A percentile compares a stretch with the other conserved stretches of the same genome.
These are phyloP conservation scores for Postia placenta DNA, from an alignment of 768 basidiomycete genomes.

Conservation along the genomic window DNA sequence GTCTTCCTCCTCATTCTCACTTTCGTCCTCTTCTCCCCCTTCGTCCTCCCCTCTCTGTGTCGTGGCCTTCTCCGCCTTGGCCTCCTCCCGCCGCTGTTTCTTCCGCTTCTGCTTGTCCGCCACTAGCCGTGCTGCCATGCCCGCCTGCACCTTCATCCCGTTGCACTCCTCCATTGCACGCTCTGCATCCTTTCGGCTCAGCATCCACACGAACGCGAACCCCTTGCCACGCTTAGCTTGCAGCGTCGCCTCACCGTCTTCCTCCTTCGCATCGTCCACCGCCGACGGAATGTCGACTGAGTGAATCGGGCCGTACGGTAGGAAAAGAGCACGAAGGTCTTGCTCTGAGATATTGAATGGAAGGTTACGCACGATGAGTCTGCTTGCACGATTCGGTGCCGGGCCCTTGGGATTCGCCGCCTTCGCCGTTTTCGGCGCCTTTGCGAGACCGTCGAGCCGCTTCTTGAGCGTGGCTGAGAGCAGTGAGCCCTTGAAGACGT, in stretches of 20 bases:
- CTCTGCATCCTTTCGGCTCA: slow-evolving; percentile 81
- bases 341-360: slow-evolving; percentile 79
- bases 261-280: slow-evolving; percentile 21
- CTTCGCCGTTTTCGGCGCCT: slow-evolving; percentile 29
- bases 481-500: slow-evolving; percentile 84
- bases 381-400: slow-evolving; percentile 63
- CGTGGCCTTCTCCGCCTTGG: slow-evolving; percentile 33
- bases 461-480: slow-evolving; percentile 89
- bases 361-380: slow-evolving; percentile 89
- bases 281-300: slow-evolving; percentile 71
- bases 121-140: slow-evolving; percentile 49
- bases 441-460: slow-evolving; percentile 62
- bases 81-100: slow-evolving; percentile 49
- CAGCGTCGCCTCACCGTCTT: slow-evolving; percentile 24
- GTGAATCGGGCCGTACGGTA: slow-evolving; percentile 82
- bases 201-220: slow-evolving; percentile 95
- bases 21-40: slow-evolving; percentile 20
- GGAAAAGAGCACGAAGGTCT: slow-evolving; percentile 80
- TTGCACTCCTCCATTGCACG: slow-evolving; percentile 75
- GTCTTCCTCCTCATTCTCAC: slow-evolving; percentile 28
- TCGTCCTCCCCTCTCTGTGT: slow-evolving; percentile 21
- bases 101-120: slow-evolving; percentile 64
- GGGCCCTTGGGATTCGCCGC: slow-evolving; percentile 24
- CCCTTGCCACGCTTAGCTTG: slow-evolving; percentile 48
- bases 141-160: slow-evolving; percentile 61